Base-by-base conservation (phyloP, 805 yeast genomes). In the Yamadazyma sp. region DNA sequence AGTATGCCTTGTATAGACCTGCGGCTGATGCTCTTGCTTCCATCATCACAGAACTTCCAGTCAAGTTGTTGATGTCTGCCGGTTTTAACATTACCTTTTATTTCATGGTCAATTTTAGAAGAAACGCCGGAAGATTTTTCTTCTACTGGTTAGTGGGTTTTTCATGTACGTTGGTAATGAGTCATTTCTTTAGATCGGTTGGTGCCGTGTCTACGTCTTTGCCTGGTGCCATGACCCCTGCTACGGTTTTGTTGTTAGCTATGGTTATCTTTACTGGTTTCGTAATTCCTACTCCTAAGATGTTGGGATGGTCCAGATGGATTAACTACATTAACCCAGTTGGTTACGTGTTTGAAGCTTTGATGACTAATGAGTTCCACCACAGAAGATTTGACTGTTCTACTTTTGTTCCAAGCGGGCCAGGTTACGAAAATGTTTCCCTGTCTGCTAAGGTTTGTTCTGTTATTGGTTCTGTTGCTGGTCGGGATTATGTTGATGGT, bases 1-100 rank as follows among this genome's bases (percentile, higher is more conserved):
- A 72, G 32, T 85, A 80, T 48, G 78, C 86, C 0, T 71, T 84
- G 40, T 85, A 82, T 55, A 78, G 79, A 41, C 89, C 90, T 3
- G 72, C 87, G 9, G 78, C 85, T 3, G 91, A 84, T 52, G 82
- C 88, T 1, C 47, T 84, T 4, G 81, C 86, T 0, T 64, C 78
- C 5, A 65, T 79, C 31, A 12, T 11, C 10, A 41, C 80, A 4
- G 72, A 85, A 3, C 80, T 78, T 28, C 58, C 84, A 43, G 88
- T 89, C 3, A 68, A 77, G 37, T 82, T 83, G 58, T 42, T 62
- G 6, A 45, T 50, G 20, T 54, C 56, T 55, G 44, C 53, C 14
- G 41, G 51, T 10, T 62, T 63, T 45, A 57, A 60, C 37, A 36
- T 63, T 36, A 48, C 52, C 5, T 50, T 57, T 35, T 63, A 63